phyloP scores from a whole-genome alignment of 139 green algal genomes.

The Microglena sp. region DNA sequence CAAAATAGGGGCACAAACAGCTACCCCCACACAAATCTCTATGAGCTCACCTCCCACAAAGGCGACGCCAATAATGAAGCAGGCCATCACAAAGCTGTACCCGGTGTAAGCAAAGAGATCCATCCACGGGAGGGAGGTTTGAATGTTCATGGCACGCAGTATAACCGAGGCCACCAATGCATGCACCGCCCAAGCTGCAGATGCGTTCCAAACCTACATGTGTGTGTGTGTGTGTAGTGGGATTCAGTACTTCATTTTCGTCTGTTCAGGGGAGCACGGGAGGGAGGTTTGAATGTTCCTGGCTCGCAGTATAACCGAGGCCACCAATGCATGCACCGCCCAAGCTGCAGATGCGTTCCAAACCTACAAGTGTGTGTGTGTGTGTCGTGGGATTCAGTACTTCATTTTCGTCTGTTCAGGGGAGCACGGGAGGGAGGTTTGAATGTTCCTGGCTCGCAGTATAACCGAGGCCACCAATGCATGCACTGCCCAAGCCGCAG shows the following conservation, averaged over 20 bases:
- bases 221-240: too few species aligned
- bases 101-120: constrained; percentile 81
- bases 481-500: constrained; percentile 60
- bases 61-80: neutral
- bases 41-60: too few species aligned
- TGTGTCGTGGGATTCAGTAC: too few species aligned
- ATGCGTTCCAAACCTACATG: constrained; percentile 34
- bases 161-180: constrained; percentile 48
- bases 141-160: constrained; percentile 51
- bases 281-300: constrained; percentile 44
- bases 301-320: constrained; percentile 47
- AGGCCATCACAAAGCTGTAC: constrained; percentile 70
- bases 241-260: too few species aligned
- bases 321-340: constrained; percentile 52
- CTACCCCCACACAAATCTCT: too few species aligned
- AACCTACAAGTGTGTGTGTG: too few species aligned
- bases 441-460: constrained; percentile 47
- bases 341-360: constrained; percentile 47
- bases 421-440: constrained; percentile 51
- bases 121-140: constrained; percentile 54
- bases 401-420: too few species aligned
- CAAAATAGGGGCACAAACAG: too few species aligned
- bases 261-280: too few species aligned
- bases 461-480: constrained; percentile 46
- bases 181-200: constrained; percentile 62